phyloP scores from a whole-genome alignment of 140 eudicot species.

The Stevia rebaudiana region DNA sequence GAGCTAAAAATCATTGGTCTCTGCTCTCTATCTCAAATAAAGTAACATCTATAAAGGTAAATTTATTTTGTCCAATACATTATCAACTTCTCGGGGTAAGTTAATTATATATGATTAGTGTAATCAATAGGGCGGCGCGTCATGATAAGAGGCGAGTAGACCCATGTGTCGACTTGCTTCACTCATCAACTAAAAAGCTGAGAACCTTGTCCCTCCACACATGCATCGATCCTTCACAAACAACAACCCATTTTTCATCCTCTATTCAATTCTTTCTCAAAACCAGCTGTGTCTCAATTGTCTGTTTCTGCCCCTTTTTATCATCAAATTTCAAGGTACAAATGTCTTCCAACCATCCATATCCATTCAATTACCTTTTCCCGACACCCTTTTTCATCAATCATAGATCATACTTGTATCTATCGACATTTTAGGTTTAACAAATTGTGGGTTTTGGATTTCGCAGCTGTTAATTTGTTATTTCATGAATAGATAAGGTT shows the following conservation, averaged over 20 bases:
- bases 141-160: constrained; percentile 23
- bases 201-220: constrained; percentile 39
- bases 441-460: not conserved
- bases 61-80: too few relatives aligned
- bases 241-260: not conserved
- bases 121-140: constrained; percentile 34
- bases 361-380: constrained; percentile 6
- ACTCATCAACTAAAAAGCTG: constrained; percentile 33
- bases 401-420: constrained; percentile 18
- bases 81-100: too few relatives aligned
- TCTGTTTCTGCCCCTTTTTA: constrained; percentile 18
- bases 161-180: constrained; percentile 6
- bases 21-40: too few relatives aligned
- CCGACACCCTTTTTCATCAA: constrained; percentile 7
- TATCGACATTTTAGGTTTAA: constrained; percentile 23
- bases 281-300: constrained; percentile 19
- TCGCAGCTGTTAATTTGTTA: not conserved
- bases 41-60: too few relatives aligned
- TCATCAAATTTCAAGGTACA: constrained; percentile 22
- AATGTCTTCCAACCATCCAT: constrained; percentile 6
- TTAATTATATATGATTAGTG: constrained; percentile 15
- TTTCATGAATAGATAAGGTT: constrained; percentile 16
- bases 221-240: constrained; percentile 24
- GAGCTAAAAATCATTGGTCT: too few relatives aligned
- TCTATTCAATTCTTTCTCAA: not conserved